Conservation (phyloP, 2,329 filamentous ascomycete species). For the Passalora sequoiae region DNA sequence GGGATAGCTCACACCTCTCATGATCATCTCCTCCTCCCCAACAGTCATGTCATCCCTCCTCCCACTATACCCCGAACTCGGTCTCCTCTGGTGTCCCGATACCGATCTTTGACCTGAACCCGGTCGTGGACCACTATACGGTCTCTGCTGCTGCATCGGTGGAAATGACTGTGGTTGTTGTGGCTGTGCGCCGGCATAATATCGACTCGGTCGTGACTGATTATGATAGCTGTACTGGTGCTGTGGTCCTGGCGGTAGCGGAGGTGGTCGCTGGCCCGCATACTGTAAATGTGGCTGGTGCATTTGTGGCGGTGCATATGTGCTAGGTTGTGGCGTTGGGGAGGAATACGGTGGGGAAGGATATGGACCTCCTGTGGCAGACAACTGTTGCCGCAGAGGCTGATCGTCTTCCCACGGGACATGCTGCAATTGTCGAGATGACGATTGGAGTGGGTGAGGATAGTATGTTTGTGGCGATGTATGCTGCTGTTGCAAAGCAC, state of each 20-base stretch:
- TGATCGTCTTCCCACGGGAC: slow-evolving; percentile 8
- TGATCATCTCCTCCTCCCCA: slow-evolving; percentile 35
- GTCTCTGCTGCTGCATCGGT: slow-evolving; percentile 12
- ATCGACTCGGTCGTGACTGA: too few species aligned
- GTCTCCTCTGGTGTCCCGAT: slow-evolving; percentile 7
- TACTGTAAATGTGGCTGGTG: slow-evolving; percentile 1
- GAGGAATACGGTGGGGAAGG: neutral
- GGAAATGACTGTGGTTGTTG: neutral
- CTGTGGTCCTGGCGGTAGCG: too few species aligned
- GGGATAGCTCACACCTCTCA: slow-evolving; percentile 64
- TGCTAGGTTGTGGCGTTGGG: neutral
- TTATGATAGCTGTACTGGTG: too few species aligned
- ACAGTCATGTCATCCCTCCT: slow-evolving; percentile 27
- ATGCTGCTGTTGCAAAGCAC: neutral
- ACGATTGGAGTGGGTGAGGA: neutral
- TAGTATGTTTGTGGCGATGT: slow-evolving; percentile 1
- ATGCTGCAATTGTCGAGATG: neutral
- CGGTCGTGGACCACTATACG: too few species aligned
- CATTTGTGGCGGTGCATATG: slow-evolving; percentile 3
- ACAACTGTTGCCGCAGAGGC: neutral
- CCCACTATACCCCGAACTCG: slow-evolving; percentile 23
- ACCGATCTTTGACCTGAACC: slow-evolving; percentile 2
- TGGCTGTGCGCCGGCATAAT: neutral
- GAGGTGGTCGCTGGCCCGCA: slow-evolving; percentile 7
- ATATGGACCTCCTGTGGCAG: neutral